Base-by-base conservation (phyloP, 108 stramenopile species). In the Chaetoceros tenuissimus region DNA sequence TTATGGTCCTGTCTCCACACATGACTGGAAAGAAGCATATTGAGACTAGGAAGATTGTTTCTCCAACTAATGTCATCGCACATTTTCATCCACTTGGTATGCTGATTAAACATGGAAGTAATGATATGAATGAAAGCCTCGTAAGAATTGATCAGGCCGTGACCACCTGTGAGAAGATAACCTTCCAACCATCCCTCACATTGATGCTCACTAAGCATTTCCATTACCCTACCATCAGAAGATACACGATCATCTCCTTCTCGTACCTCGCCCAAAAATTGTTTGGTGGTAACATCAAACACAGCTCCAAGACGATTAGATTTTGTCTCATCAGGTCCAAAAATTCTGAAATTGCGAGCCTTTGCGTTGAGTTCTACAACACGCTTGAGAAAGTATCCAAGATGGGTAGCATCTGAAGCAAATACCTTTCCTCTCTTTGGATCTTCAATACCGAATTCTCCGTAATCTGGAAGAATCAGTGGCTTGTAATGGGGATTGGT, bases 181-280 rank as follows among this genome's bases (percentile, higher is more conserved):
- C 63, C 63, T 48, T 64, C 63, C 26, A 64, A 46, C 63, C 63
- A 64, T 64, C 63, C 63, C 21, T 64, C 55, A 46, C 63, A 64
- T 56, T 64, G 63, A 64, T 64, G 63, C 48, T 64, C 63, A 26
- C 28, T 30, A 19, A 64, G 53, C 63, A 64, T 64, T 30, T 64
- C 63, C 55, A 64, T 56, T 22, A 64, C 63, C 19, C 63, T 51
- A 24, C 63, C 63, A 40, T 60, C 49, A n/a, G 53, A 28, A 5
- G 63, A 19, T 8, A 46, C 17, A 24, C 27, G 27, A 57, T 64
- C 53, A 45, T 64, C 63, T 10, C 53, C 63, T 3, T 2, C 20
- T 24, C 34, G 25, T 53, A 48, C 20, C 26, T 62, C 50, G 5
- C 56, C 56, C 55, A 64, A 54, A 40, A 51, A 64, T 24, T 64